Percentiles rank a stretch among this genome's conserved stretches.
These are phyloP conservation scores for Ambrosiella cleistominuta DNA, from an alignment of 2,329 filamentous ascomycete genomes.

Conservation along the genomic window DNA sequence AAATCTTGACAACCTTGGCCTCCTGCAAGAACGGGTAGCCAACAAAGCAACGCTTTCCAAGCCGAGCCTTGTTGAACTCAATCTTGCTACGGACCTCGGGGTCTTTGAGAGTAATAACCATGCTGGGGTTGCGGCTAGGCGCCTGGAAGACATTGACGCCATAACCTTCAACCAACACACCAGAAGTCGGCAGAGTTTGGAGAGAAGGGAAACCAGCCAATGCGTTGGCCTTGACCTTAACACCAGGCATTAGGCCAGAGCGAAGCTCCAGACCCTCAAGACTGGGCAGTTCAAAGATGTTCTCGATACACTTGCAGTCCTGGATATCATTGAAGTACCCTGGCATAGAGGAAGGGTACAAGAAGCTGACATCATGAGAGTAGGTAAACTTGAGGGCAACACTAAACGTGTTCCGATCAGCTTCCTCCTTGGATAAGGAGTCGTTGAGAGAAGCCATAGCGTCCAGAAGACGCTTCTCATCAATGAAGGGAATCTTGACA, in stretches of 20 bases:
- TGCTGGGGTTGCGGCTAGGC: constrained; percentile 90
- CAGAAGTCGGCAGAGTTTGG: constrained; percentile 69
- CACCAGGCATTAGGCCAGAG: constrained; percentile 68
- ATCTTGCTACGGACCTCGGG: constrained; percentile 53
- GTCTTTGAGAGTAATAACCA: constrained; percentile 71
- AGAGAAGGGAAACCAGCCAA: constrained; percentile 86
- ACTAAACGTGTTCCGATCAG: constrained; percentile 72
- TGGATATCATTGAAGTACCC: constrained; percentile 81
- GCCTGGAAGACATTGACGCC: constrained; percentile 90
- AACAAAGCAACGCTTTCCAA: constrained; percentile 75
- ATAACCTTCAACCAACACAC: constrained; percentile 52
- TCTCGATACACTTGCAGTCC: constrained; percentile 81
- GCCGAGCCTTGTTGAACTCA: constrained; percentile 55
- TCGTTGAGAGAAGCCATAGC: constrained; percentile 79
- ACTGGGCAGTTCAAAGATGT: constrained; percentile 85
- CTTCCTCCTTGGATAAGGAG: constrained; percentile 60
- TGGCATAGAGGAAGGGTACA: constrained; percentile 72
- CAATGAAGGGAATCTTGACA: constrained; percentile 97
- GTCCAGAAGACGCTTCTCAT: constrained; percentile 65
- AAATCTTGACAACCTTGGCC: constrained; percentile 73
- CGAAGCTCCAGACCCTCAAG: constrained; percentile 79
- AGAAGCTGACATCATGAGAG: constrained; percentile 56
- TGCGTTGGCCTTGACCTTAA: constrained; percentile 64
- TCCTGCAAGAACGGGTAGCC: constrained; percentile 94
- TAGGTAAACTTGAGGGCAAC: constrained; percentile 88